Percentiles rank a stretch among this genome's conserved stretches.
Conservation (phyloP, 768 basidiomycete species). For the Suillus paluster region DNA sequence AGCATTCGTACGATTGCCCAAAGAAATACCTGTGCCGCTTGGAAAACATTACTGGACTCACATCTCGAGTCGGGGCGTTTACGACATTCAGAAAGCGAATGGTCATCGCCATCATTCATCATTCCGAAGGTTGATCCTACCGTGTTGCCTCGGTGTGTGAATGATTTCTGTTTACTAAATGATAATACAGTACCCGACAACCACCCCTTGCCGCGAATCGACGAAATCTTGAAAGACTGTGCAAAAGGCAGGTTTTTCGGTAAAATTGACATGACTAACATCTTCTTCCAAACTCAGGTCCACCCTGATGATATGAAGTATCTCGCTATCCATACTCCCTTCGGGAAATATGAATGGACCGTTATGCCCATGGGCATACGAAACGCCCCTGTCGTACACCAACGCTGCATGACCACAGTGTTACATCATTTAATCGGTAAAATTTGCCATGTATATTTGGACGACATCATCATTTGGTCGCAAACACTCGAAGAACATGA, state of each 20-base stretch:
- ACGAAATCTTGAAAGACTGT: slow-evolving; percentile 27
- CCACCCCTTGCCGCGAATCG: slow-evolving; percentile 22
- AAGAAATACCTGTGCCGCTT: slow-evolving; percentile 39
- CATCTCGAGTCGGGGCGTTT: slow-evolving; percentile 40
- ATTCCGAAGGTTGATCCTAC: slow-evolving; percentile 39
- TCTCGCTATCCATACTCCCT: slow-evolving; percentile 43
- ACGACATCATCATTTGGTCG: slow-evolving; percentile 36
- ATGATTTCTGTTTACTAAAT: slow-evolving; percentile 35
- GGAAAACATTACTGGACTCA: slow-evolving; percentile 37
- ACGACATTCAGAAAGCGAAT: slow-evolving; percentile 27
- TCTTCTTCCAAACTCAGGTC: slow-evolving; percentile 43
- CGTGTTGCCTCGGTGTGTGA: slow-evolving; percentile 28
- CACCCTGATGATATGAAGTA: slow-evolving; percentile 32
- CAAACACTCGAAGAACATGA: slow-evolving; percentile 26
- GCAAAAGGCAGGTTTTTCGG: slow-evolving; percentile 38
- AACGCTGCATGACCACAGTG: slow-evolving; percentile 16
- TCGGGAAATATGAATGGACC: slow-evolving; percentile 44
- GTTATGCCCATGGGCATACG: slow-evolving; percentile 19
- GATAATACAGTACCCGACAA: slow-evolving; percentile 25
- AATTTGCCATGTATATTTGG: slow-evolving; percentile 18
- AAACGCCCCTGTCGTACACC: slow-evolving; percentile 25
- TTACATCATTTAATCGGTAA: slow-evolving; percentile 20
- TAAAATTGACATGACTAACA: slow-evolving; percentile 44
- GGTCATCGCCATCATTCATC: slow-evolving; percentile 42
- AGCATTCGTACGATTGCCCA: slow-evolving; percentile 36